Evolutionary conservation across 108 stramenopile genomes (phyloP).

Genomic region (Discostella pseudostelligera): DNA sequence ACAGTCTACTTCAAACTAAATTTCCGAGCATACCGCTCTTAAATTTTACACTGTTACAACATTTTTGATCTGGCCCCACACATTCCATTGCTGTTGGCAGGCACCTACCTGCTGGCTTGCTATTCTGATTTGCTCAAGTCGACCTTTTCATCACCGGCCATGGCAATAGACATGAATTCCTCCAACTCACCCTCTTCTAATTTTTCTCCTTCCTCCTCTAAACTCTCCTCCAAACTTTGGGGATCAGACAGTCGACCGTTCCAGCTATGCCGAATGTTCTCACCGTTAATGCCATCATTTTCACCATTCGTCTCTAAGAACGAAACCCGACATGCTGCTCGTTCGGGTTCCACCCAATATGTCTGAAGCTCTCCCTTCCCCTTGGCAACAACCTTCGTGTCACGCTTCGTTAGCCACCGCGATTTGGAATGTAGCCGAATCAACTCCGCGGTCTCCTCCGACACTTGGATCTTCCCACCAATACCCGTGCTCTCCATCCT

Average conservation of each 20-base stretch:
- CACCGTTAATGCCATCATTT: not conserved
- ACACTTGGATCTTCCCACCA: slow-evolving; percentile 53
- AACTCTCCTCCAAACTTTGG: not conserved
- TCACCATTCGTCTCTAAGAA: slow-evolving; percentile 8
- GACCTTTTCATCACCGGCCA: not conserved
- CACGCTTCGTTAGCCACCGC: slow-evolving; percentile 49
- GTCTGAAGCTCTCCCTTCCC: slow-evolving; percentile 62
- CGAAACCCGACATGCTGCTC: slow-evolving; percentile 9
- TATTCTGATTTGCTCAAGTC: too few relatives aligned
- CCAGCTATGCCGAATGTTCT: not conserved
- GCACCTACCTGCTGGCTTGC: too few relatives aligned
- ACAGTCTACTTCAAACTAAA: too few relatives aligned
- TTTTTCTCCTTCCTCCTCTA: not conserved
- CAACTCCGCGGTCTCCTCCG: slow-evolving; percentile 53
- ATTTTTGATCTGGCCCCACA: too few relatives aligned
- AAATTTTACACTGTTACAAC: too few relatives aligned
- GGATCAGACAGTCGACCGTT: too few relatives aligned
- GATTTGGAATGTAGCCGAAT: slow-evolving; percentile 30
- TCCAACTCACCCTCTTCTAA: not conserved
- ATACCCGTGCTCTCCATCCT: slow-evolving; percentile 61
- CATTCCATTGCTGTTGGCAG: too few relatives aligned
- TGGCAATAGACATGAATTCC: not conserved
- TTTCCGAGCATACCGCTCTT: too few relatives aligned
- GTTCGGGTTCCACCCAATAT: slow-evolving; percentile 47
- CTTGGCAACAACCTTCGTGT: slow-evolving; percentile 46